phyloP scores from a whole-genome alignment of 2,329 filamentous ascomycete genomes.

The Alternaria sp. region DNA sequence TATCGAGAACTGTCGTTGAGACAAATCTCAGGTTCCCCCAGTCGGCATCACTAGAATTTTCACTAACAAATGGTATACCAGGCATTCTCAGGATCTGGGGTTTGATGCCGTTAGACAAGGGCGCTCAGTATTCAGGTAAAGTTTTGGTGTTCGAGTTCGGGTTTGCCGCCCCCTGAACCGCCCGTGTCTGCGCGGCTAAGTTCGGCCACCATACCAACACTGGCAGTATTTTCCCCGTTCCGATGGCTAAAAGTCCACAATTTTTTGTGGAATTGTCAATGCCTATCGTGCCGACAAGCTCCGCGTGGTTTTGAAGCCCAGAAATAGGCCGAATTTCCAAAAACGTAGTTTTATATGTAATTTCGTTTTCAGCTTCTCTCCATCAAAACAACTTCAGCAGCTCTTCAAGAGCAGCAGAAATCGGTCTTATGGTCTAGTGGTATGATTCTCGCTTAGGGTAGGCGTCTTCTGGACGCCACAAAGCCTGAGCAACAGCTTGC shows the following conservation, averaged over 20 bases:
- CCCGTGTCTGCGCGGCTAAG: neutral
- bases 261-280: neutral
- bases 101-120: neutral
- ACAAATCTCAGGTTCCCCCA: no score
- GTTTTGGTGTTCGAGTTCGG: neutral
- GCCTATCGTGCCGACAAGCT: neutral
- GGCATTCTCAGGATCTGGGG: neutral
- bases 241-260: neutral
- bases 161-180: neutral
- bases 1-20: neutral
- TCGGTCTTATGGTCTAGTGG: conserved; percentile 63
- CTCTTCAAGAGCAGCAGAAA: neutral
- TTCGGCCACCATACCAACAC: neutral
- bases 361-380: neutral
- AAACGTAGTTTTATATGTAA: fast-evolving
- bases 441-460: conserved; percentile 75
- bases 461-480: no score
- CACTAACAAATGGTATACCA: neutral
- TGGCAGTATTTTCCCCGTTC: neutral
- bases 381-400: conserved; percentile 11
- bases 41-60: neutral
- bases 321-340: no score
- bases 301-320: fast-evolving
- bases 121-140: neutral
- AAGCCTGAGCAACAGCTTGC: conserved; percentile 32